These are phyloP conservation scores for Pugionium cornutum DNA, from an alignment of 345 rosid genomes.

Conservation along the genomic window DNA sequence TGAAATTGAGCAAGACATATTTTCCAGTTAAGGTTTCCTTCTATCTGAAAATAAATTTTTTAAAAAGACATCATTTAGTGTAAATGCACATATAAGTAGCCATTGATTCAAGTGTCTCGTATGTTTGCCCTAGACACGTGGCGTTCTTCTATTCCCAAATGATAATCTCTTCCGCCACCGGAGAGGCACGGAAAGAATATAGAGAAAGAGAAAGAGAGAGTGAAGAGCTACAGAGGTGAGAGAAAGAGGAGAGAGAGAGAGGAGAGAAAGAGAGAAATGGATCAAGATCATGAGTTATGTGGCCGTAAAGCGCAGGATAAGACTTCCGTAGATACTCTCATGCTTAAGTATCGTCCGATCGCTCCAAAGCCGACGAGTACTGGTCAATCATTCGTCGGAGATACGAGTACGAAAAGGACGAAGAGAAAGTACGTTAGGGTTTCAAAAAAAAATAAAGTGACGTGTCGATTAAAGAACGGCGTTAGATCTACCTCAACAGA, in stretches of 20 bases:
- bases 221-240: conserved; percentile 9
- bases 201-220: conserved; percentile 21
- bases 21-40: background rate
- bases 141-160: conserved; percentile 28
- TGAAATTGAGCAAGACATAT: background rate
- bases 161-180: conserved; percentile 37
- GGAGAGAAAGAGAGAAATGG: conserved; percentile 21
- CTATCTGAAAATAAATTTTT: conserved; percentile 6
- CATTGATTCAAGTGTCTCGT: conserved; percentile 30
- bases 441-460: conserved; percentile 45
- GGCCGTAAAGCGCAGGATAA: conserved; percentile 42
- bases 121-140: conserved; percentile 56
- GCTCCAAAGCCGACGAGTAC: conserved; percentile 45
- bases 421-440: conserved; percentile 87
- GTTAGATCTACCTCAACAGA: conserved; percentile 38
- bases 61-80: conserved; percentile 6
- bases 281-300: conserved; percentile 36
- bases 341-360: conserved; percentile 85
- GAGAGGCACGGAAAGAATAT: conserved; percentile 29
- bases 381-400: conserved; percentile 30
- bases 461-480: conserved; percentile 37
- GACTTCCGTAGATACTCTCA: conserved; percentile 49
- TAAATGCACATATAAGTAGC: conserved; percentile 23
- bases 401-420: conserved; percentile 42
- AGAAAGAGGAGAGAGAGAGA: background rate